A percentile compares a stretch with the other conserved stretches of the same genome.
Evolutionary conservation across 257 asterid genomes (phyloP).

Genomic region (Nemophila menziesii): DNA sequence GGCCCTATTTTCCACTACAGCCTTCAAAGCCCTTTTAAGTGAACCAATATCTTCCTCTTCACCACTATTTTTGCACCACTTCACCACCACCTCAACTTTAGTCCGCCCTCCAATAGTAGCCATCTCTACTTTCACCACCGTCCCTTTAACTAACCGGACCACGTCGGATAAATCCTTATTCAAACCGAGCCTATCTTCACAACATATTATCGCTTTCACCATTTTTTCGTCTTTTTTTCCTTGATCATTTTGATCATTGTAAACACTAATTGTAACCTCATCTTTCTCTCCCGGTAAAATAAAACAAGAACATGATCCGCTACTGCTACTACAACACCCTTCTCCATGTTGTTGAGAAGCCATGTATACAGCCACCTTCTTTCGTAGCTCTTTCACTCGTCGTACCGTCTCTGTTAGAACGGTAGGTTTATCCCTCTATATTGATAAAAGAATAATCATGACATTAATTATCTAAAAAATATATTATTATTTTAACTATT

Average conservation of each 20-base stretch:
- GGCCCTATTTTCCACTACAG: slow-evolving; percentile 21
- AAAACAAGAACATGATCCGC: slow-evolving; percentile 6
- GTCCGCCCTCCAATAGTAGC: slow-evolving; percentile 31
- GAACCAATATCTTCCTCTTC: slow-evolving; percentile 13
- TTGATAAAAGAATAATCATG: too few relatives aligned
- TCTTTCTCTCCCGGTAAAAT: slow-evolving; percentile 27
- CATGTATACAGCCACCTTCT: slow-evolving; percentile 12
- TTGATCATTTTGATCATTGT: neutral
- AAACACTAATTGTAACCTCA: slow-evolving; percentile 9
- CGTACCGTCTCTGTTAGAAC: slow-evolving; percentile 26
- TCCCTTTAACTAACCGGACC: slow-evolving; percentile 13
- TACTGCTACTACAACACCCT: neutral
- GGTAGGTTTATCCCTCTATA: slow-evolving; percentile 27
- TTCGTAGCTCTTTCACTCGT: slow-evolving; percentile 18
- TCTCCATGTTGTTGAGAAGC: neutral
- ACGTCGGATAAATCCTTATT: slow-evolving; percentile 17
- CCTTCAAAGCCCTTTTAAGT: slow-evolving; percentile 23
- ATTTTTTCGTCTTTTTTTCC: neutral
- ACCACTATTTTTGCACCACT: slow-evolving; percentile 10
- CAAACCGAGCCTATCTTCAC: slow-evolving; percentile 25
- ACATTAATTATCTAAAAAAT: too few relatives aligned
- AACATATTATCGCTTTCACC: slow-evolving; percentile 20
- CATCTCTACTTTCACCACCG: slow-evolving; percentile 28
- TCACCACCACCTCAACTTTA: slow-evolving; percentile 30
- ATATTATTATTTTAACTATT: too few relatives aligned